Conservation (phyloP, 306 rosid genomes). For the Glycine tomentella region DNA sequence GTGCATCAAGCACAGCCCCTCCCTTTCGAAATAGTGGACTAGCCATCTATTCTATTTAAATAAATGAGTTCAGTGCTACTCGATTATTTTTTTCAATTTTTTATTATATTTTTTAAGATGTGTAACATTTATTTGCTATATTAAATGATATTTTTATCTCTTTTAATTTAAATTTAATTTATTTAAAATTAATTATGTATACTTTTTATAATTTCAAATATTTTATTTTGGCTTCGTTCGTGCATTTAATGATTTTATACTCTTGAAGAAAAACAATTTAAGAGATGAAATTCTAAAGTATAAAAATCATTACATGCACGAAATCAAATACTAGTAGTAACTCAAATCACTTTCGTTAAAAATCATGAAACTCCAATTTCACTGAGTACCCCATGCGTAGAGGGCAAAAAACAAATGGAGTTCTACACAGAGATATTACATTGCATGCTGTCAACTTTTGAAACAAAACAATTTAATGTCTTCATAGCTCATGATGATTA, state of each 20-base stretch:
- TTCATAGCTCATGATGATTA: conserved; percentile 6
- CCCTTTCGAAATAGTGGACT: too few relatives aligned
- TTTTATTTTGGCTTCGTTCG: neutral
- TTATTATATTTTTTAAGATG: neutral
- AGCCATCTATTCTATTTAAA: too few relatives aligned
- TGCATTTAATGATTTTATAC: too few relatives aligned
- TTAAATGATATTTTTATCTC: neutral
- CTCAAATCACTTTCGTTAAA: neutral
- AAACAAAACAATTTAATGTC: neutral
- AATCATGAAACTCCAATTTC: neutral
- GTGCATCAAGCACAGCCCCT: neutral
- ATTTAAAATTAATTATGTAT: neutral
- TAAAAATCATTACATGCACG: too few relatives aligned
- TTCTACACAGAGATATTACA: neutral
- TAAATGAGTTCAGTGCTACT: neutral
- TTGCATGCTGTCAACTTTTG: neutral
- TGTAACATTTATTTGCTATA: too few relatives aligned
- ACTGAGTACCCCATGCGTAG: neutral
- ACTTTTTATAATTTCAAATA: neutral
- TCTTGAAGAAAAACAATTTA: too few relatives aligned
- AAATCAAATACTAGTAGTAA: neutral
- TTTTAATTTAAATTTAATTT: neutral
- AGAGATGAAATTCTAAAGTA: too few relatives aligned
- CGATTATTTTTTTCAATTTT: neutral
- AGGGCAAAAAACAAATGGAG: conserved; percentile 1